Evolutionary conservation across 495 filamentous ascomycete genomes (phyloP).

Genomic region (Tuber aestivum): DNA sequence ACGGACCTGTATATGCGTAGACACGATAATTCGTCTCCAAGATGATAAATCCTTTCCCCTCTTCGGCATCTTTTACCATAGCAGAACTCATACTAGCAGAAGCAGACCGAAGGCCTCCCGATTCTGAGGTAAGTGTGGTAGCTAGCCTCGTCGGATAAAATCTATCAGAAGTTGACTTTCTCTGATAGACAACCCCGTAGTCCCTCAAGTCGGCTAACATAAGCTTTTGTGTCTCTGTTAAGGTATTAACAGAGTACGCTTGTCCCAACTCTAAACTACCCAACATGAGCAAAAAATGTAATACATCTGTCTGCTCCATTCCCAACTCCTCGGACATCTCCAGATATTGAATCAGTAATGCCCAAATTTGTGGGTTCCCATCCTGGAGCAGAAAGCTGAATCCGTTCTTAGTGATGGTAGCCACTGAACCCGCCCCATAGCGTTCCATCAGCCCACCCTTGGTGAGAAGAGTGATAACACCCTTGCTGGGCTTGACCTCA

Average conservation of each 20-base stretch:
- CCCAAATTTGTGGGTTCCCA: constrained; percentile 94
- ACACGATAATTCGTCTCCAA: constrained; percentile 98
- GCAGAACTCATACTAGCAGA: constrained; percentile 52
- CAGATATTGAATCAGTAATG: constrained; percentile 84
- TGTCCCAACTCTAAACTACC: constrained; percentile 85
- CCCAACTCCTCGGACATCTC: constrained; percentile 70
- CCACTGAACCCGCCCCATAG: constrained; percentile 49
- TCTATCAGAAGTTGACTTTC: constrained; percentile 49
- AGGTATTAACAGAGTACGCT: constrained; percentile 72
- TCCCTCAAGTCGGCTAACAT: constrained; percentile 82
- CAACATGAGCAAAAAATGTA: constrained; percentile 94
- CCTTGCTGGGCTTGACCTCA: constrained; percentile 57
- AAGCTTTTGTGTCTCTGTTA: constrained; percentile 72
- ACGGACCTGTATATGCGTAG: constrained; percentile 78
- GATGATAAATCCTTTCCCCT: constrained; percentile 75
- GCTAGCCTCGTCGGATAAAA: constrained; percentile 95
- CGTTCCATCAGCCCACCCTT: constrained; percentile 71
- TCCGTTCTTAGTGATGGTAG: constrained; percentile 78
- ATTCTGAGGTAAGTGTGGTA: constrained; percentile 86
- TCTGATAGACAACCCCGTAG: constrained; percentile 82
- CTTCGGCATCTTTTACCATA: constrained; percentile 46
- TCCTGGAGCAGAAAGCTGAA: constrained; percentile 94
- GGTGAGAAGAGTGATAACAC: constrained; percentile 74
- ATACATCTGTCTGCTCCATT: constrained; percentile 85
- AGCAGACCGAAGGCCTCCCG: constrained; percentile 59